These are phyloP conservation scores for Quercus berberidifolia DNA, from an alignment of 306 rosid species.

Conservation along the genomic window DNA sequence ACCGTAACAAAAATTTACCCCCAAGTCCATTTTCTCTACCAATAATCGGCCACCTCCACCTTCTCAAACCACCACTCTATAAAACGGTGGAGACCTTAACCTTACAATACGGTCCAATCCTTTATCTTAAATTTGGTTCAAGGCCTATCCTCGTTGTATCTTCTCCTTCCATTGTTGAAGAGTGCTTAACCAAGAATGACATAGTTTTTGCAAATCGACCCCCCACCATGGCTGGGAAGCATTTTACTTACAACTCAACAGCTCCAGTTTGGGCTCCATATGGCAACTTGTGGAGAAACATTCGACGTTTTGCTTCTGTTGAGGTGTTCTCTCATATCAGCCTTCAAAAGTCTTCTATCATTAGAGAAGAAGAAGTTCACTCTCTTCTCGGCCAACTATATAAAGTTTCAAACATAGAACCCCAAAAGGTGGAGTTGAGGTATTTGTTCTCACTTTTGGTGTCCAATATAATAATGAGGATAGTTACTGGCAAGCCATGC, in stretches of 20 bases:
- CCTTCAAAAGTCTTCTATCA: neutral
- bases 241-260: conserved; percentile 23
- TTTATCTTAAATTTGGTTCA: conserved; percentile 25
- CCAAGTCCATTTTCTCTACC: conserved; percentile 48
- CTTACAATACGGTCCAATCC: conserved; percentile 17
- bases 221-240: conserved; percentile 16
- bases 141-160: conserved; percentile 33
- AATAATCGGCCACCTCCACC: conserved; percentile 43
- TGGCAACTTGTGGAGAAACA: conserved; percentile 29
- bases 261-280: conserved; percentile 8
- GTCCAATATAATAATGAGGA: conserved; percentile 27
- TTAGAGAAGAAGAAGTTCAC: conserved; percentile 19
- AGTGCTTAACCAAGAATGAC: conserved; percentile 36
- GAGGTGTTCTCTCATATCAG: conserved; percentile 26
- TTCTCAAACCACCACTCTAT: conserved; percentile 28
- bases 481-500: conserved; percentile 28
- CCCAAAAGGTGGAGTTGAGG: neutral
- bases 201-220: conserved; percentile 44
- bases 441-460: neutral
- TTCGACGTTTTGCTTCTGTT: conserved; percentile 6
- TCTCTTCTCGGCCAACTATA: conserved; percentile 10
- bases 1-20: conserved; percentile 15
- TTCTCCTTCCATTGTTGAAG: conserved; percentile 35
- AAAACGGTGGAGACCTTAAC: conserved; percentile 16
- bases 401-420: neutral